Evolutionary conservation across 2,329 filamentous ascomycete species (phyloP), one percentile per base, ranked within the genome.

Genomic region (Blastomyces parvus): DNA sequence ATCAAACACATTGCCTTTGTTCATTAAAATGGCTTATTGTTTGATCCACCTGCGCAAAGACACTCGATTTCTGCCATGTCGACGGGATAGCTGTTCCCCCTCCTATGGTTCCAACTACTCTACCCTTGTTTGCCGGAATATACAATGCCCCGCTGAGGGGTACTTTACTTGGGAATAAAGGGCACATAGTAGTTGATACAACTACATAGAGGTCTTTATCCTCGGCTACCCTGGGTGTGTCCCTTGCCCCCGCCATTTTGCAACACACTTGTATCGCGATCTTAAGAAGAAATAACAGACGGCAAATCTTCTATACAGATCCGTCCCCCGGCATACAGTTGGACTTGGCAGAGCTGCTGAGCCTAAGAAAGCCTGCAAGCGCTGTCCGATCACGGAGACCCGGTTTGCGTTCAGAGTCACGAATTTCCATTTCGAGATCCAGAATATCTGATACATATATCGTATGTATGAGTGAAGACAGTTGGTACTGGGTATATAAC

Each of bases 401-500:
- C 14, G n/a, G n/a, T 38, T 56, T 53, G 14, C 33, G 27, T 36
- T 36, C 27, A 25, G 7, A n/a, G 33, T 22, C 53, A 11, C 33
- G 11, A 38, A 40, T 57, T 57, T 25, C 30, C 33, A n/a, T 14
- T 44, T 2, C 30, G 22, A 46, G 22, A 46, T 6, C 22, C 40
- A 58, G 4, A 25, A 44, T 1, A 57, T 22, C 19, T 19, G 8
- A 9, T n/a, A 30, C 13, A 57, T 40, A 57, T 40, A 14, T 56
- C 17, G 7, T 36, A 38, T 38, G 30, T 50, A 48, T 60, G 30
- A 60, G 27, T 50, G 42, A 52, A 60, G 59, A 22, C 19, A 17
- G 59, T 60, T 60, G 46, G 22, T 55, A 42, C 36, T 30, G 36
- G 60, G 50, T 55, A 53, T 52, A 52, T 38, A 61, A 36, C 13